Evolutionary conservation across 768 basidiomycete genomes (phyloP), one percentile per base, ranked within the genome.

Genomic region (Pleurotus salmoneostramineus): DNA sequence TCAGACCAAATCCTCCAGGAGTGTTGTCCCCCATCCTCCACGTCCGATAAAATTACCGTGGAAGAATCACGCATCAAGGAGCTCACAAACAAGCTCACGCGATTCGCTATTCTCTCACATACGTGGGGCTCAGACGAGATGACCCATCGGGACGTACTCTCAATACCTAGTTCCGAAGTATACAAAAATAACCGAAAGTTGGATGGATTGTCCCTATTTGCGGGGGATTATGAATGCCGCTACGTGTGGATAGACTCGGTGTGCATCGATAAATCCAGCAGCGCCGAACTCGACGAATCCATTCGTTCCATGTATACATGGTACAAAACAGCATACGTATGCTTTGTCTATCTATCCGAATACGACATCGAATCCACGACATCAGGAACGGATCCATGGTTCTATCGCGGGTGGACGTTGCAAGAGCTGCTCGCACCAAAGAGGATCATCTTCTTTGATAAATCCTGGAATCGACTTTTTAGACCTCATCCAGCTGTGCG

Each of bases 301-400:
- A 54, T 54, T 40, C 52, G 36, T 4, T 54, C 37, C 5, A 54
- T 54, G 52, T 54, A 40, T 40, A 54, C n/a, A 11, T 54, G 52
- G 52, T 54, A 54, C 27, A 6, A 40, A 11, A 54, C 40, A 6
- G 35, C 52, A 8, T 17, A 54, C 12, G 15, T 54, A 2, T 43
- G 52, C 36, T 21, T 54, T 8, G 52, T n/a, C 32, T 11, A 6
- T 6, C 7, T 35, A 3, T 10, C 11, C 3, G 35, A 14, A n/a
- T 11, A 14, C n/a, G 21, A 27, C 21, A 33, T 11, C 37, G 21
- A 27, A 3, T 27, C 21, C 21, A 27, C 21, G 2, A 27, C 21
- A 27, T 27, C 21, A 27, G 21, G 21, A 27, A 27, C 5, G 11
- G 52, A 54, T 31, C 36, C 35, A 5, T 54, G 52, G 52, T 54